Conservation (phyloP, 352 stramenopile species). For the Phytophthora pisi region DNA sequence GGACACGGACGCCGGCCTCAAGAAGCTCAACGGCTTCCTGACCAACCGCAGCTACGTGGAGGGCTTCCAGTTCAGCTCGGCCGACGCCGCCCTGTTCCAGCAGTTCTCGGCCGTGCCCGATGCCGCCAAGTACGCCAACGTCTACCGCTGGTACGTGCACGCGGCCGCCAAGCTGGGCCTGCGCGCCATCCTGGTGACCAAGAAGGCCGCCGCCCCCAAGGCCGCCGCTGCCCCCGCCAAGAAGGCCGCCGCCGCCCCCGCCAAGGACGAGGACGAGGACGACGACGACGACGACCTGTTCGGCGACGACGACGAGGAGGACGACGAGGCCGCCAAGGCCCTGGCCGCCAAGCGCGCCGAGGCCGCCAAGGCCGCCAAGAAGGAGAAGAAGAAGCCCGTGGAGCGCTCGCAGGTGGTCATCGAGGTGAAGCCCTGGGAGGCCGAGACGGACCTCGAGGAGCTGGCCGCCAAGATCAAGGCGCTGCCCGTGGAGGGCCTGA, state of each 20-base stretch:
- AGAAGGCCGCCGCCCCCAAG: slow-evolving; percentile 29
- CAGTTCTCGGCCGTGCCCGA: slow-evolving; percentile 52
- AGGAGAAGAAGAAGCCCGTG: slow-evolving; percentile 71
- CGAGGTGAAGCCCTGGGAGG: slow-evolving; percentile 82
- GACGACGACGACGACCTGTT: slow-evolving; percentile 69
- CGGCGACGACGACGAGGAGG: slow-evolving; percentile 72
- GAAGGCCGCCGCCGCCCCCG: slow-evolving; percentile 15
- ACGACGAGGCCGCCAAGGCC: slow-evolving; percentile 54
- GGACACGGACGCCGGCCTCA: slow-evolving; percentile 61
- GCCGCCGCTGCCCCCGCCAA: slow-evolving; percentile 21
- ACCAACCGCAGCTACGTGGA: slow-evolving; percentile 80
- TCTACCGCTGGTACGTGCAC: slow-evolving; percentile 79
- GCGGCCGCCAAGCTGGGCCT: slow-evolving; percentile 60
- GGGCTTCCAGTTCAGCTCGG: slow-evolving; percentile 71
- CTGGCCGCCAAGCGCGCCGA: slow-evolving; percentile 59
- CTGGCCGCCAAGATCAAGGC: slow-evolving; percentile 81
- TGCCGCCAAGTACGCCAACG: slow-evolving; percentile 60
- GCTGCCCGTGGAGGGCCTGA: slow-evolving; percentile 70
- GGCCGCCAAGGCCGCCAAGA: slow-evolving; percentile 60
- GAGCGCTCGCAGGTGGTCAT: slow-evolving; percentile 71
- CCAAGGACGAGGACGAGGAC: slow-evolving; percentile 36
- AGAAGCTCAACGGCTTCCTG: slow-evolving; percentile 87
- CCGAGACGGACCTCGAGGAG: slow-evolving; percentile 75
- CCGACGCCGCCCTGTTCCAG: slow-evolving; percentile 66
- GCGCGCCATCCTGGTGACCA: slow-evolving; percentile 43